A percentile compares a stretch with the other conserved stretches of the same genome.
These are phyloP conservation scores for Metschnikowia reukaufii DNA, from an alignment of 805 yeast species.

Conservation along the genomic window DNA sequence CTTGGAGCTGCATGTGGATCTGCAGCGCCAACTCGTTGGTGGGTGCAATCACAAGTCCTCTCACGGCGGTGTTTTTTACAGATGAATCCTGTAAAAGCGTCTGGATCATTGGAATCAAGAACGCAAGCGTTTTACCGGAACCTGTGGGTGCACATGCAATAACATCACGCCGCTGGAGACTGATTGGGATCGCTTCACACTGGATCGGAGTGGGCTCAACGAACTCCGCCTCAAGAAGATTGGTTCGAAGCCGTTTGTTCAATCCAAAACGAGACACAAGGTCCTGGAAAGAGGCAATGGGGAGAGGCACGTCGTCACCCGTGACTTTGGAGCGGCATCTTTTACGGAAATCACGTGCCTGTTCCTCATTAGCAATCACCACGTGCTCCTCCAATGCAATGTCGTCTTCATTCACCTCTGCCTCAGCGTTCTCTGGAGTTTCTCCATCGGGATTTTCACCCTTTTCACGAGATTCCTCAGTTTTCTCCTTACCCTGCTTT, in stretches of 20 bases:
- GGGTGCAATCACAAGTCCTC: constrained; percentile 85
- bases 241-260: constrained; percentile 55
- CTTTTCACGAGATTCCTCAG: constrained; percentile 21
- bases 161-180: constrained; percentile 69
- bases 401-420: constrained; percentile 21
- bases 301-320: constrained; percentile 87
- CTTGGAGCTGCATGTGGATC: constrained; percentile 66
- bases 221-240: constrained; percentile 68
- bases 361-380: constrained; percentile 51
- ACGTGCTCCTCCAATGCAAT: constrained; percentile 32
- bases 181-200: constrained; percentile 80
- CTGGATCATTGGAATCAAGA: constrained; percentile 78
- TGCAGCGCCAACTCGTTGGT: constrained; percentile 93
- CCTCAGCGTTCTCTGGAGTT: background rate
- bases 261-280: constrained; percentile 66
- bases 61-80: constrained; percentile 48
- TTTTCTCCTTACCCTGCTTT: background rate
- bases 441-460: constrained; percentile 12
- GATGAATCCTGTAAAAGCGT: constrained; percentile 27
- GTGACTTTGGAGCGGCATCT: constrained; percentile 65
- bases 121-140: constrained; percentile 95
- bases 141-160: constrained; percentile 98
- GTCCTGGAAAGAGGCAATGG: constrained; percentile 87
- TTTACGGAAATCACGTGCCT: constrained; percentile 63
- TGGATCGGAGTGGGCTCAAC: constrained; percentile 92